phyloP scores from a whole-genome alignment of 2,329 filamentous ascomycete genomes.

The Microcyclospora tardicrescens region DNA sequence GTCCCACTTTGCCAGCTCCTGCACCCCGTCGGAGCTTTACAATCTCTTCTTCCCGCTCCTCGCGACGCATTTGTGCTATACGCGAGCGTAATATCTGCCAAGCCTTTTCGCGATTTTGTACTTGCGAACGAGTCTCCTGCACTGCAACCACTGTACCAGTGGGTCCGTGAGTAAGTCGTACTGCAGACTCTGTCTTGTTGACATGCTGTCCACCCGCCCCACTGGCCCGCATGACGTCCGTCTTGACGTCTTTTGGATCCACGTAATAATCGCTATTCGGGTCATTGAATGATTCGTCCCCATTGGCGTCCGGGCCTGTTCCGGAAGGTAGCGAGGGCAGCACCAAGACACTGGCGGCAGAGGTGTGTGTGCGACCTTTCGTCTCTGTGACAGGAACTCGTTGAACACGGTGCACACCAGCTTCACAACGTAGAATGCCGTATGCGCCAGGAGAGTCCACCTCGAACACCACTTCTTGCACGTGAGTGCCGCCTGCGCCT shows the following conservation, averaged over 20 bases:
- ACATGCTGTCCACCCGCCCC: constrained; percentile 96
- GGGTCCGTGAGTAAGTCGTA: constrained; percentile 80
- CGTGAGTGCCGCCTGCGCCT: constrained; percentile 49
- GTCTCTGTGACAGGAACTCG: constrained; percentile 82
- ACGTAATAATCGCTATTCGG: constrained; percentile 88
- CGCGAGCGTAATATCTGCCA: constrained; percentile 76
- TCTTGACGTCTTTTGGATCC: constrained; percentile 65
- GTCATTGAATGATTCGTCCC: constrained; percentile 51
- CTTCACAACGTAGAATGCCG: constrained; percentile 68
- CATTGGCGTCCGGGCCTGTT: constrained; percentile 24
- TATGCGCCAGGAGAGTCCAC: constrained; percentile 67
- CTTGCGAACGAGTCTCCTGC: constrained; percentile 85
- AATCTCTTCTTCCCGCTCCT: constrained; percentile 72
- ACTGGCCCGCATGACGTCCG: constrained; percentile 81
- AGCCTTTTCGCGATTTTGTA: constrained; percentile 73
- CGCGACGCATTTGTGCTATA: constrained; percentile 65
- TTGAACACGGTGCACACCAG: constrained; percentile 91
- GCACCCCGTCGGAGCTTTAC: constrained; percentile 62
- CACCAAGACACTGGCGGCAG: constrained; percentile 82
- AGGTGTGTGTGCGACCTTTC: constrained; percentile 86
- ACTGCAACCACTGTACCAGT: constrained; percentile 79
- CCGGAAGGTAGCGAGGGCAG: constrained; percentile 61
- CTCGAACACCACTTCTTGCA: constrained; percentile 82
- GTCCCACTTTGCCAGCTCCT: constrained; percentile 65
- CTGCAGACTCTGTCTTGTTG: constrained; percentile 94